phyloP scores from a whole-genome alignment of 2,329 filamentous ascomycete genomes.

The Diaporthe sp. region DNA sequence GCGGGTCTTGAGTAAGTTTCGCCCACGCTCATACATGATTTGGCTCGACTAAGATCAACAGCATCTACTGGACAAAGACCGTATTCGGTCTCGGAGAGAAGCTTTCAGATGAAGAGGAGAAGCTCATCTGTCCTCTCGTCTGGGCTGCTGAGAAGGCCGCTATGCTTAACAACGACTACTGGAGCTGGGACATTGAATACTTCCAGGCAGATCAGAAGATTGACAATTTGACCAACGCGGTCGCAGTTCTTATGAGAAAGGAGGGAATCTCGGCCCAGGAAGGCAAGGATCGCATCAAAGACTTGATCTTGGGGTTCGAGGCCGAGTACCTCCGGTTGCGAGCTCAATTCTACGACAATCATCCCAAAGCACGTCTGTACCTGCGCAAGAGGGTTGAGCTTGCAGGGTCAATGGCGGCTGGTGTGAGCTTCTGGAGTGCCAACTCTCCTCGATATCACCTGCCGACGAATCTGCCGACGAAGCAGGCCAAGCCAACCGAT shows the following conservation, averaged over 20 bases:
- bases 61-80: slow-evolving; percentile 12
- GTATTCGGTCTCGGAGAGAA: not conserved
- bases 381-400: not conserved
- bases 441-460: slow-evolving; percentile 18
- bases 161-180: slow-evolving; percentile 26
- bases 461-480: not conserved
- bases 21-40: accelerated
- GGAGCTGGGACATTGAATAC: slow-evolving; percentile 23
- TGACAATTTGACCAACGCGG: not conserved
- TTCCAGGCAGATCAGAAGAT: not conserved
- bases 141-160: slow-evolving; percentile 2
- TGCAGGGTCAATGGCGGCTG: not conserved
- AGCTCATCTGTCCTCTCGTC: slow-evolving; percentile 9
- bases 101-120: slow-evolving; percentile 6
- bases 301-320: not conserved
- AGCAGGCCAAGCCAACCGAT: not conserved
- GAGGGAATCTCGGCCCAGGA: not conserved
- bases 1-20: slow-evolving; percentile 3
- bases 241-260: slow-evolving; percentile 1
- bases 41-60: not conserved
- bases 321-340: slow-evolving; percentile 8
- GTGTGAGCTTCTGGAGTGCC: slow-evolving; percentile 12
- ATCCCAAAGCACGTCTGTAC: not conserved
- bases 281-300: not conserved
- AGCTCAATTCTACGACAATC: not conserved